Conservation (phyloP, 176 grass and related monocot species). For the Eragrostis curvula region DNA sequence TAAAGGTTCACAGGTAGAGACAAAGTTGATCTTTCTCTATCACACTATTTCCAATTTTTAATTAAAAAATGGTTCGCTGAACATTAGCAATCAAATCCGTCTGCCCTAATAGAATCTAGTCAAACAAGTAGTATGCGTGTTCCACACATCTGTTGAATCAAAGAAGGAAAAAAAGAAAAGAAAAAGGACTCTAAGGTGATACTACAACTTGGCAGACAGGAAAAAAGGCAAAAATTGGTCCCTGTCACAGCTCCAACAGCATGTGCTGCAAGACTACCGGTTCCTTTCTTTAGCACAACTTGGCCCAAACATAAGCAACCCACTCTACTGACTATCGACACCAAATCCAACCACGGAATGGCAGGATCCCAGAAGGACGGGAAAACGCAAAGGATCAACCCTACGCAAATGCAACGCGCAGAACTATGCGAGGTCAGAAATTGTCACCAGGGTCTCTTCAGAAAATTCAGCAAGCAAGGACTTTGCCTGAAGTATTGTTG, state of each 20-base stretch:
- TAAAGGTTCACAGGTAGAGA: background rate
- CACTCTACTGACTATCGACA: background rate
- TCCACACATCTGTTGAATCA: conserved; percentile 5
- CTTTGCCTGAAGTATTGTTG: background rate
- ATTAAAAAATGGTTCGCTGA: background rate
- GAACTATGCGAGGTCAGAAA: background rate
- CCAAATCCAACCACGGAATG: conserved; percentile 10
- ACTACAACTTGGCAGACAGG: background rate
- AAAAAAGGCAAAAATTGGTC: background rate
- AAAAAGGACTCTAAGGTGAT: background rate
- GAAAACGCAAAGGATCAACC: background rate
- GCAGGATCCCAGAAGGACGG: conserved; percentile 2
- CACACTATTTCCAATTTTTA: background rate
- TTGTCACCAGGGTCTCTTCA: background rate
- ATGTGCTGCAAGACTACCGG: conserved; percentile 36
- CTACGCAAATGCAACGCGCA: background rate
- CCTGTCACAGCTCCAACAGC: background rate
- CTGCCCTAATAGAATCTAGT: background rate
- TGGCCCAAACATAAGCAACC: background rate
- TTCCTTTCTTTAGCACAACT: conserved; percentile 33
- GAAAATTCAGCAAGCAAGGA: conserved; percentile 3
- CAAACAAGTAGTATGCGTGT: background rate
- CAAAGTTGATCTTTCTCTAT: background rate
- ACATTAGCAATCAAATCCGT: background rate
- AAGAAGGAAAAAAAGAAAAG: background rate